Evolutionary conservation across 306 rosid genomes (phyloP), one percentile per base, ranked within the genome.

Genomic region (Prunus mira): DNA sequence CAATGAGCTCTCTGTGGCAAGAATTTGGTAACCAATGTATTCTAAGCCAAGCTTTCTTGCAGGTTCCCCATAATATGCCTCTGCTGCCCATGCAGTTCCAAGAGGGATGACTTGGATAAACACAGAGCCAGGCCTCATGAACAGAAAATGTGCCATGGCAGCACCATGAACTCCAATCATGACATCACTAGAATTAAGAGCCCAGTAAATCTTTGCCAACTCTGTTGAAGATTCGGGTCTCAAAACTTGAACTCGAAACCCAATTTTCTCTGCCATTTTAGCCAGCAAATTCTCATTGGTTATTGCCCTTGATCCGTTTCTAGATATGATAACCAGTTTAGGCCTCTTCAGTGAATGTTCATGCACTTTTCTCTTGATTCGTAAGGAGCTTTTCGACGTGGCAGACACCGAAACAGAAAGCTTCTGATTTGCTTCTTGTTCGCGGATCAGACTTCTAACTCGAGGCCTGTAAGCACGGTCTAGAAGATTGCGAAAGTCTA

Each of bases 221-320:
- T 47, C 47, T 8, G 71, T 24, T 14, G 3, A 34, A 34, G 24
- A n/a, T 27, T 9, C 22, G 0, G 78, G 82, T 22, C 63, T 27
- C 46, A 79, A n/a, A 32, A 72, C 28, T 8, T 38, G 6, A 13
- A 79, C 82, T 1, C 27, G 60, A 41, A 72, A 72, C 49, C 82
- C 82, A 0, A 79, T 25, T 28, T 56, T 49, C 66, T 43, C 68
- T 4, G 74, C 78, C 57, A 51, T 60, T 41, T 54, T 56, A 28
- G 66, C 43, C 38, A 55, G 19, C 10, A 18, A 4, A 9, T 55
- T 51, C 88, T 95, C 97, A 58, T 95, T 95, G 2, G 87, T 87
- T 77, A 92, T 86, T 6, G 78, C 81, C 47, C 97, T 85, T 34
- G 97, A 90, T 5, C 96, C 97, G 7, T 80, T 86, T 72, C 97